Evolutionary conservation across 2,329 filamentous ascomycete species (phyloP), one percentile per base, ranked within the genome.

Genomic region (Stagonosporopsis vannaccii): DNA sequence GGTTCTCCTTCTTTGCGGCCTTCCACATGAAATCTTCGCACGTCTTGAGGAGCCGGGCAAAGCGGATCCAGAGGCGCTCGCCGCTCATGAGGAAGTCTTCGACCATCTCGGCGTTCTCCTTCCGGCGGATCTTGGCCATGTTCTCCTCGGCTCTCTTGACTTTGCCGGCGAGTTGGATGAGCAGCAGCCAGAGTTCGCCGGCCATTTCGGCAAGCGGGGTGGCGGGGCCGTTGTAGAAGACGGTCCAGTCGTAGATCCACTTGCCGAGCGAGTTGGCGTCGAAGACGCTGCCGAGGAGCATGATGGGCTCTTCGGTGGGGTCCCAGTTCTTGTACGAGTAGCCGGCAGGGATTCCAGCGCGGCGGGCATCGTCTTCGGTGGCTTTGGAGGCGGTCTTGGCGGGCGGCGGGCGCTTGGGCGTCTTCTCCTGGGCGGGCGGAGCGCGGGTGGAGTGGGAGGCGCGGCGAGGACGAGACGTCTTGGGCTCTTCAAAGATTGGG

Each of bases 201-300:
- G 95, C 93, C 77, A 96, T 88, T 64, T 97, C 92, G 49, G 92
- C 87, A 71, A 97, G 91, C 46, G 92, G 91, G 11, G 90, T 92
- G 36, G 86, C 85, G 13, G 92, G 86, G 33, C 91, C 91, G 66
- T 96, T 88, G 75, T 90, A 88, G 80, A 91, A 97, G 62, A 97
- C 91, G 17, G 95, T 97, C 95, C 95, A 99, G 83, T 98, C 95
- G 78, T 97, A 99, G 72, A 99, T 96, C 95, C 95, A 99, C 80
- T 97, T 97, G 71, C 95, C 95, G 26, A 99, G 84, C 23, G 92
- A 97, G 84, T 98, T 97, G 72, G 94, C 91, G 74, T 98, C 95
- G 72, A 98, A 98, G 53, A 98, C 95, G 73, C 91, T 96, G 46
- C 95, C 95, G 20, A 98, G 84, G 23, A 99, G 85, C 73, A 97